Percentiles rank a stretch among this genome's conserved stretches.
Evolutionary conservation across 164 flowering plant species (phyloP).

Genomic region (Amborella trichopoda): DNA sequence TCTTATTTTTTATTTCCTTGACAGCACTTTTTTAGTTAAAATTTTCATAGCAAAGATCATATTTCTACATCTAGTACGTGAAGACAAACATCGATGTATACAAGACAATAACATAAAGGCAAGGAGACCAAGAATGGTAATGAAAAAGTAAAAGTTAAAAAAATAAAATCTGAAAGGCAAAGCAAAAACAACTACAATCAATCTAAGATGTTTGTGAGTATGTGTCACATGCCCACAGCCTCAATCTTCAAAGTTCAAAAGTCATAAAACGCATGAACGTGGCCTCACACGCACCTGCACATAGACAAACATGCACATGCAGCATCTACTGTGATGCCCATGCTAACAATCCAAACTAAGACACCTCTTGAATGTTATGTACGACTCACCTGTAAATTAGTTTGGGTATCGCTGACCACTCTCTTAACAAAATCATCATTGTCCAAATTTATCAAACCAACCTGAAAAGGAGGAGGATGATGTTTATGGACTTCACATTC

Average conservation of each 20-base stretch:
- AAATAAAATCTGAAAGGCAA: too few relatives aligned
- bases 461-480: conserved; percentile 22
- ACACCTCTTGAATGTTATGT: not conserved
- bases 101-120: too few relatives aligned
- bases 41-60: too few relatives aligned
- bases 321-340: not conserved
- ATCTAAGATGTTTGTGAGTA: too few relatives aligned
- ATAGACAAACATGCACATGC: not conserved
- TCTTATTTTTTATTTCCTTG: too few relatives aligned
- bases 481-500: not conserved
- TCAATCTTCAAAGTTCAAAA: not conserved
- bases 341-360: not conserved
- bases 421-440: conserved; percentile 57
- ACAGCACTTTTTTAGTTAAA: too few relatives aligned
- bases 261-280: not conserved
- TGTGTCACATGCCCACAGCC: not conserved
- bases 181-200: too few relatives aligned
- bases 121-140: too few relatives aligned
- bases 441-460: conserved; percentile 88
- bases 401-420: conserved; percentile 51
- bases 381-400: conserved; percentile 61
- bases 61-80: too few relatives aligned
- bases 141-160: too few relatives aligned
- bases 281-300: not conserved
- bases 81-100: too few relatives aligned